Evolutionary conservation across 345 rosid species (phyloP), one percentile per base, ranked within the genome.

Genomic region (Aurinia saxatilis): DNA sequence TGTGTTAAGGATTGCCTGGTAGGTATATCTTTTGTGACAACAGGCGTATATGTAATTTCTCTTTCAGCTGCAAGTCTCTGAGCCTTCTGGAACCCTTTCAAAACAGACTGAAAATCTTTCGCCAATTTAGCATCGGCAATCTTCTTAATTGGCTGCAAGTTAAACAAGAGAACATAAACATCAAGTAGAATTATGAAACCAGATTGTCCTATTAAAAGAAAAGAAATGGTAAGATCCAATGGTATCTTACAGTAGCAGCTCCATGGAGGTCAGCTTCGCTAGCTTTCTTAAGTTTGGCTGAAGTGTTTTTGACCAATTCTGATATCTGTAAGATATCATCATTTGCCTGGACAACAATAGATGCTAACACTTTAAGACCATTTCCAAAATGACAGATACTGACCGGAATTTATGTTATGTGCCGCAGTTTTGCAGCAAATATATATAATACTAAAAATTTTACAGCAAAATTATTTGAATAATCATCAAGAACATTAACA

Each of bases 61-160:
- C 79, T 83, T 75, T 81, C 89, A 38, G 85, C 85, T 23, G 93
- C 89, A 67, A 83, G 84, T 70, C 87, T 81, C 65, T 86, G 89
- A 60, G 87, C 81, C 78, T 86, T 86, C 68, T 83, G 84, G 63
- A 83, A 83, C 56, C 83, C 85, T 59, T 77, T 81, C 34, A 86
- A 82, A 73, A 81, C 81, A 9, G 75, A 66, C 30, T 75, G 82
- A 48, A 86, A 83, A 63, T 86, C 89, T 63, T 80, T 86, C 30
- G 87, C 93, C 63, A 83, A 85, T 74, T 86, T 86, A 65, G 89
- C 93, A 74, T 86, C 84, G 29, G 79, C 76, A 31, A 86, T 83
- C 83, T 83, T 86, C 77, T 76, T 81, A 57, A 77, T 37, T 15
- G 82, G 82, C 93, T 86, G 78, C 72, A 79, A n/a, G 15, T 21